Evolutionary conservation across 2,329 filamentous ascomycete genomes (phyloP), one percentile per base, ranked within the genome.

Genomic region (Diaporthe citrichinensis): DNA sequence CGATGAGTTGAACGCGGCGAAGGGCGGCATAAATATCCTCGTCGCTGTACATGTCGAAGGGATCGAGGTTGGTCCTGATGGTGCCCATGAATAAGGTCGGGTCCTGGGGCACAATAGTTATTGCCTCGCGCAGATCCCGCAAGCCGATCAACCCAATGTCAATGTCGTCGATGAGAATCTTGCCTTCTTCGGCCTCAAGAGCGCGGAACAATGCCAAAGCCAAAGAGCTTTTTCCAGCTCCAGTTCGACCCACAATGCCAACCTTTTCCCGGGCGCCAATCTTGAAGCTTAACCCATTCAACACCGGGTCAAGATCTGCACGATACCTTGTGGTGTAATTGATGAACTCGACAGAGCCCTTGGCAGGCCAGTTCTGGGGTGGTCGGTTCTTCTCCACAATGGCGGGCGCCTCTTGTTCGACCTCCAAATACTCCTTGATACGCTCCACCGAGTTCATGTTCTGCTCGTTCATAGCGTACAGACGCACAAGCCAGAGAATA

Each of bases 401-500:
- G 1, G 94, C 89, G 0, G 90, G 88, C 1, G 97, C 96, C 85
- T 99, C 97, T 83, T 98, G 96, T 80, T 98, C 96, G 1, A 99
- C 94, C 59, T 98, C 95, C 49, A 98, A 90, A 82, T 98, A 99
- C 83, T 99, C 97, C 86, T 98, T 97, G 82, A 99, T 93, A 81
- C 97, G 94, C 85, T 99, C 97, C 67, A 98, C 96, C 3, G 96
- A 96, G 85, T 99, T 99, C 97, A 99, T 98, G 85, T 98, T 98
- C 85, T 99, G 97, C 85, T 99, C 97, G 81, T 98, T 98, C 82
- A 94, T 92, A 0, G 96, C 94, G 83, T 99, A 99, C 20, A 98
- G 89, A 62, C 97, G 93, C 41, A 99, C 96, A 73, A 98, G 92
- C 97, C 97, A 99, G 25, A 99, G 87, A 9, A 99, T 94, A 79